Conservation (phyloP, 441 rosid species). For the Populus hybrid region DNA sequence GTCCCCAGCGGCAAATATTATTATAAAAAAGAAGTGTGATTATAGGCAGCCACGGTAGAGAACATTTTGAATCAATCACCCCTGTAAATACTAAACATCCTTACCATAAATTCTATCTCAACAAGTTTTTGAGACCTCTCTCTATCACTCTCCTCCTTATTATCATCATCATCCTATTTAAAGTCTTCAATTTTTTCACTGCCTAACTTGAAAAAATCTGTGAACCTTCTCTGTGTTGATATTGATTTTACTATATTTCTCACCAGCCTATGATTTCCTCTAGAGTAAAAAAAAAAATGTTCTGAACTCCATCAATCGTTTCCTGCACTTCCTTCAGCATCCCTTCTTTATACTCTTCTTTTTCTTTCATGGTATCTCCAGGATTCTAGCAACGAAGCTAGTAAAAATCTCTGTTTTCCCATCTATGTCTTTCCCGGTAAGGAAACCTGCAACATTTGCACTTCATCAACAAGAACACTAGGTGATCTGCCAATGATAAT, state of each 20-base stretch:
- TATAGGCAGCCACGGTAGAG: not conserved
- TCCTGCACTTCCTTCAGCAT: not conserved
- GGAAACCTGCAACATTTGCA: slow-evolving; percentile 28
- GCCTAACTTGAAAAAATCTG: not conserved
- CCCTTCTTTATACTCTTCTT: not conserved
- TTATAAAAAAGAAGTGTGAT: not conserved
- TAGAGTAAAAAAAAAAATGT: not conserved
- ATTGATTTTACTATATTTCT: not conserved
- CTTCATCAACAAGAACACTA: not conserved
- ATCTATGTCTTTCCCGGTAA: slow-evolving; percentile 8
- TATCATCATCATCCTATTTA: not conserved
- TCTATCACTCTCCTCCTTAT: not conserved
- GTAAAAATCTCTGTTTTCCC: not conserved
- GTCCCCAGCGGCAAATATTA: not conserved
- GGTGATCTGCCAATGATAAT: not conserved
- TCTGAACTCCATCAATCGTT: not conserved
- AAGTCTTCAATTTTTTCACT: not conserved
- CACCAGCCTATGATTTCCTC: not conserved
- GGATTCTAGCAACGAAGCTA: not conserved
- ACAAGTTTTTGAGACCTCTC: not conserved
- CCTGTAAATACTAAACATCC: not conserved
- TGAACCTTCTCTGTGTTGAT: not conserved
- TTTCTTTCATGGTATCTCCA: not conserved
- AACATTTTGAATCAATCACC: not conserved
- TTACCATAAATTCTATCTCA: not conserved